Evolutionary conservation across 2,329 filamentous ascomycete genomes (phyloP).

Genomic region (Diaporthe eres): DNA sequence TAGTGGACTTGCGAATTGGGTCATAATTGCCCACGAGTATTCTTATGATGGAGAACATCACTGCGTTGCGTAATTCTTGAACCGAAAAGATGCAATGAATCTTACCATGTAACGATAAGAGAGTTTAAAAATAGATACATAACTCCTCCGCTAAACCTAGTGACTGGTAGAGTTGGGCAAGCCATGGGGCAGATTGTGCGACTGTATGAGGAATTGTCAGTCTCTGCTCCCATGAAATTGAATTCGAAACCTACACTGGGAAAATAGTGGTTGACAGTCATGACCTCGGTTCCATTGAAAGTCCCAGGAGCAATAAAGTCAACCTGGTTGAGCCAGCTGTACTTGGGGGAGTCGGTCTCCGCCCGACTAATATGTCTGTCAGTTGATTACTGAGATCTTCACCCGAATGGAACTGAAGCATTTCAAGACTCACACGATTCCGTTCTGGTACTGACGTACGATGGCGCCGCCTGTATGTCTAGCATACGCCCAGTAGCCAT

Average conservation of each 20-base stretch:
- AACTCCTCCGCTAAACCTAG: neutral
- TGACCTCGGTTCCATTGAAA: constrained; percentile 4
- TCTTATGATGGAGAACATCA: too few relatives aligned
- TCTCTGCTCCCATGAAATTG: neutral
- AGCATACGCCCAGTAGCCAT: neutral
- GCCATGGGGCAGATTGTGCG: neutral
- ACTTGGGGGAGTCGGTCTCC: constrained; percentile 2
- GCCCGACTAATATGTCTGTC: neutral
- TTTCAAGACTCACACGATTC: neutral
- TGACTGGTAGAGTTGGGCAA: neutral
- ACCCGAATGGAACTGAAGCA: neutral
- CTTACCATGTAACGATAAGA: too few relatives aligned
- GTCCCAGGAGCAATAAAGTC: neutral
- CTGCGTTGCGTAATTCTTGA: too few relatives aligned
- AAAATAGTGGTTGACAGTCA: neutral
- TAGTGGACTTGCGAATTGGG: too few relatives aligned
- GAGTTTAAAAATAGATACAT: neutral
- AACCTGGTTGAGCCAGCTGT: neutral
- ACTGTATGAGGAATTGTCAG: neutral
- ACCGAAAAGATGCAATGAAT: too few relatives aligned
- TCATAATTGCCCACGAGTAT: too few relatives aligned
- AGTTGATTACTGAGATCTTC: neutral
- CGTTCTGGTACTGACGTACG: constrained; percentile 1
- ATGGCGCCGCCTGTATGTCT: neutral
- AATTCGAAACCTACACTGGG: neutral